Percentiles rank a stretch among this genome's conserved stretches.
Conservation (phyloP, 2,329 filamentous ascomycete genomes). For the Clonostachys chloroleuca region DNA sequence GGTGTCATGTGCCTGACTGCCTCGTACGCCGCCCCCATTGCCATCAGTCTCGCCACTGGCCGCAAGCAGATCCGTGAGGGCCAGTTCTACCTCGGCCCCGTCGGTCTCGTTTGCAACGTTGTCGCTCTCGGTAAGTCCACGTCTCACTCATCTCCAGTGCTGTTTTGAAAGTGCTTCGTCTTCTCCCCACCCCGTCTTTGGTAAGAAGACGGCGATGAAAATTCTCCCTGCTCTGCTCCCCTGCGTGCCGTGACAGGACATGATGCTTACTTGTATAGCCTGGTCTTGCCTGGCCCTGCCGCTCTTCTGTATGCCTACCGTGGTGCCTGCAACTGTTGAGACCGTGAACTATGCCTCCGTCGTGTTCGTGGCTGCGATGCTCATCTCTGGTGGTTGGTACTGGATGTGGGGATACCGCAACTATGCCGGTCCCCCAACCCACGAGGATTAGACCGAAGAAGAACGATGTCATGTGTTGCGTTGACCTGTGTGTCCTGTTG, state of each 20-base stretch:
- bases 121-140: constrained; percentile 54
- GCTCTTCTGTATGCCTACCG: constrained; percentile 69
- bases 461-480: too few relatives aligned
- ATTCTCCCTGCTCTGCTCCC: background rate
- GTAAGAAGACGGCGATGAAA: background rate
- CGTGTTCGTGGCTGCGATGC: constrained; percentile 64
- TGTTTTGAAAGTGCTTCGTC: background rate
- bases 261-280: constrained; percentile 25
- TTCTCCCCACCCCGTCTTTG: background rate
- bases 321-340: constrained; percentile 50
- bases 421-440: constrained; percentile 58
- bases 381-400: constrained; percentile 63
- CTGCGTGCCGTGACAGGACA: background rate
- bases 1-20: constrained; percentile 67
- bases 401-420: constrained; percentile 65
- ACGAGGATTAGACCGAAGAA: too few relatives aligned
- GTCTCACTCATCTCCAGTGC: background rate
- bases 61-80: constrained; percentile 54
- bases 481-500: too few relatives aligned
- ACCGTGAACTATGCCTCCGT: constrained; percentile 72
- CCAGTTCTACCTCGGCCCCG: constrained; percentile 55
- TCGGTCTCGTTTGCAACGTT: constrained; percentile 60
- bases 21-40: constrained; percentile 64
- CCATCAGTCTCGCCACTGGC: constrained; percentile 56
- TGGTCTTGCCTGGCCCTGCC: constrained; percentile 68